Percentiles rank a stretch among this genome's conserved stretches.
phyloP scores from a whole-genome alignment of 371 early-diverging fungal genomes.

The Mortierella sp. region DNA sequence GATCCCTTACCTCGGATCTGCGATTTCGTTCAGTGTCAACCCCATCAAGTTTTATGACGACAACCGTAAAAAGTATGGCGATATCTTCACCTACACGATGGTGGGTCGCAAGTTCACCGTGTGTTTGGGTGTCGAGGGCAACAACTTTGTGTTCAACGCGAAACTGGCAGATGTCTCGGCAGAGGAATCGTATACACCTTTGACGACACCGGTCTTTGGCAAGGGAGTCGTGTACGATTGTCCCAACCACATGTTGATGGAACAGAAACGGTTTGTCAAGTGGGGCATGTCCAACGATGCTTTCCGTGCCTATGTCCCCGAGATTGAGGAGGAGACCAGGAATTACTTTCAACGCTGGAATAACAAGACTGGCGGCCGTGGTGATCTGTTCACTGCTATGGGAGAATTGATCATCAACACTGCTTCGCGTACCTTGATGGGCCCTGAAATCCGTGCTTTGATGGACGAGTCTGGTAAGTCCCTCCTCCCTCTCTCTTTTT shows the following conservation, averaged over 20 bases:
- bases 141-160: constrained; percentile 95
- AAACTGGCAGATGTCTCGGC: constrained; percentile 90
- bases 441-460: constrained; percentile 89
- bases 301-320: constrained; percentile 89
- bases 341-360: constrained; percentile 77
- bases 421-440: constrained; percentile 94
- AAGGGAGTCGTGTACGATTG: constrained; percentile 97
- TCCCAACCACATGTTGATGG: constrained; percentile 92
- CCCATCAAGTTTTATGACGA: constrained; percentile 88
- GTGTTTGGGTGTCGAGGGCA: constrained; percentile 92
- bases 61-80: constrained; percentile 83
- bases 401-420: constrained; percentile 94
- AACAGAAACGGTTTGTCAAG: constrained; percentile 98
- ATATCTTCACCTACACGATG: constrained; percentile 93
- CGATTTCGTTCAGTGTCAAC: constrained; percentile 88
- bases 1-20: constrained; percentile 92
- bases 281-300: constrained; percentile 87
- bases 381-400: constrained; percentile 84
- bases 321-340: constrained; percentile 85
- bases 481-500: neutral
- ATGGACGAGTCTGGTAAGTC: constrained; percentile 73
- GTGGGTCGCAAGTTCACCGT: constrained; percentile 91
- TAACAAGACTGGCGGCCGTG: constrained; percentile 57
- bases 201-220: constrained; percentile 97
- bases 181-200: constrained; percentile 92